Evolutionary conservation across 2,329 filamentous ascomycete genomes (phyloP), one percentile per base, ranked within the genome.

Genomic region (Hawksworthiomyces lignivorus): DNA sequence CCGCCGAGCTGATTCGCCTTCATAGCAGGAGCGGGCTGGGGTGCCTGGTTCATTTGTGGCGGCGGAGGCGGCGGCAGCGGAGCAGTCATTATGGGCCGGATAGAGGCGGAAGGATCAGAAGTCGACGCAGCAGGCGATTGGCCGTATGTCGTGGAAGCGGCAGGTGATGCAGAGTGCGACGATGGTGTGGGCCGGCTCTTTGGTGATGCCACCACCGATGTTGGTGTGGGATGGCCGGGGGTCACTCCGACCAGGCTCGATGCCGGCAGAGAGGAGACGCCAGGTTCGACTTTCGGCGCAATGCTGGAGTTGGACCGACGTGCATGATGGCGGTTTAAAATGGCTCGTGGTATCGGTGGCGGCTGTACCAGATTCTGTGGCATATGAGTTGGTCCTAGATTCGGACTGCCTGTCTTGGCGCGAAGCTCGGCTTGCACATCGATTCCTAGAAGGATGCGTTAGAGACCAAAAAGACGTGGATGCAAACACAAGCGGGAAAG

Each of bases 361-460:
- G 82, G 77, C 54, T 84, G 82, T 43, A 84, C 80, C 55, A 79
- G 72, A 61, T 71, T 82, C 63, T 76, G 84, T 52, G 71, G 67
- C 73, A 78, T 73, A 61, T 78, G 73, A 53, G 76, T 86, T 53
- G 75, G 81, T 46, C 73, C 83, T 49, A 92, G 72, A 56, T 82
- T 84, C 39, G 89, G 87, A 64, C 85, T 94, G 54, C 84, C 87
- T 36, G 86, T 89, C 70, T 96, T 97, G 59, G 89, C 83, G 50
- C 86, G 85, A 54, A 98, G 75, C 67, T 97, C 92, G 49, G 89
- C 86, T 67, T 97, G 88, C 36, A 98, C 92, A 72, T 98, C 90
- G 63, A 97, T 95, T 54, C 88, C 88, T 94, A 22, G 39, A 22
- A 20, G 9, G 18, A 3, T 3, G 19, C 34, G 39, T 48, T 34